These are phyloP conservation scores for Macrophomina pseudophaseolina DNA, from an alignment of 2,329 filamentous ascomycete genomes.

Conservation along the genomic window DNA sequence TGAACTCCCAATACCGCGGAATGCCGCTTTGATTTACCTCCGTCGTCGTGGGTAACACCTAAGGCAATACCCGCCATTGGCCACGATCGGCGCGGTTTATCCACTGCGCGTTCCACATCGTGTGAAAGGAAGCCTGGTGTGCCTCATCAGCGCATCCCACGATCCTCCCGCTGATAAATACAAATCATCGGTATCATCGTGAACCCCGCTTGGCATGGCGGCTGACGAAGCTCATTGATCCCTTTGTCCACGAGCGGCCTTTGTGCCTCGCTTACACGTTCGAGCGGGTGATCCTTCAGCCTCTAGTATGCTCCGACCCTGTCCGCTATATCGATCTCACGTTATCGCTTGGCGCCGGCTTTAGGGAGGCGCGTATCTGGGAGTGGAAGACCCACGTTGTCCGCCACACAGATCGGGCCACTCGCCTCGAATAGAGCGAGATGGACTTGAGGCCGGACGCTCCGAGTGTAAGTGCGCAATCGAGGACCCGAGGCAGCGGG, in stretches of 20 bases:
- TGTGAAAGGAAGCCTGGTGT: background rate
- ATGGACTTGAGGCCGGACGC: background rate
- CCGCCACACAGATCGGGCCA: background rate
- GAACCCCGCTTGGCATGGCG: background rate
- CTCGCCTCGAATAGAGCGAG: background rate
- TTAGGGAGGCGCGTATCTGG: background rate
- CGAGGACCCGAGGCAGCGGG: constrained; percentile 9
- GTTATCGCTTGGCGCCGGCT: constrained; percentile 1
- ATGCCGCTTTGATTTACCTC: background rate
- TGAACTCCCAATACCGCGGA: background rate
- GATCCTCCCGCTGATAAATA: constrained; percentile 6
- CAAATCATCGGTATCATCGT: background rate
- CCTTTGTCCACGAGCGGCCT: background rate
- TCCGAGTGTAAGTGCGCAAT: background rate
- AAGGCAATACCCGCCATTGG: background rate
- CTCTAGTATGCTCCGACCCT: background rate
- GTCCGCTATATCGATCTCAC: background rate
- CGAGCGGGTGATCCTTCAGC: constrained; percentile 3
- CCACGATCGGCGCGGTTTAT: background rate
- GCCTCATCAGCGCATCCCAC: background rate
- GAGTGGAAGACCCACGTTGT: background rate
- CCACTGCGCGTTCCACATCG: background rate
- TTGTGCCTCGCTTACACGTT: background rate
- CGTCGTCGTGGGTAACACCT: background rate
- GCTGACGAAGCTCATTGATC: background rate